Base-by-base conservation (phyloP, 1,284 basidiomycete genomes). In the Chondrostereum purpureum region DNA sequence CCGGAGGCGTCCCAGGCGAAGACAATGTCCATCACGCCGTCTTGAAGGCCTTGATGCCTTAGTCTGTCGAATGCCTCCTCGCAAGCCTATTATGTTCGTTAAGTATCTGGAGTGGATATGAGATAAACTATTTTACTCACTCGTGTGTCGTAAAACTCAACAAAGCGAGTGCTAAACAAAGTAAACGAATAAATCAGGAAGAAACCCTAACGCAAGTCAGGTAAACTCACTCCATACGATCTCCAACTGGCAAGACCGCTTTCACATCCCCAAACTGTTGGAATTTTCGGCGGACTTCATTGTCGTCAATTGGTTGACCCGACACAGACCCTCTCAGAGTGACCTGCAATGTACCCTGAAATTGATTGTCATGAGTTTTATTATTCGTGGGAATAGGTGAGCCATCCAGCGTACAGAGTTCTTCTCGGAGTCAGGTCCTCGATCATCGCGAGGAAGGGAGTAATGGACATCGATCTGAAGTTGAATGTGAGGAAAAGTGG, bases 401-500 rank as follows among this genome's bases (percentile, higher is more conserved):
- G n/a, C n/a, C n/a, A n/a, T n/a, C n/a, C n/a, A 24, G 56, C 71
- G 52, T 55, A 87, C 89, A 66, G 92, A 92, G 60, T 93, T 94
- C 63, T 88, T 93, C 42, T 94, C 91, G 37, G 83, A 77, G 45
- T 92, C 88, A 44, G 78, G 82, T 21, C 83, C 79, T 55, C 86
- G 83, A 50, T 98, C 92, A 55, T 89, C 91, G 50, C 90, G 84
- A 3, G 95, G 95, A 31, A 99, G 69, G 20, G 91, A 94, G 67
- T 93, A 99, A 64, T 99, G 95, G 0, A 99, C 94, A 69, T 99
- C 95, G 62, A 98, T 95, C 88, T 95, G 56, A 23, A 21, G 53
- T 53, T 47, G 21, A 44, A 47, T 47, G 20, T 39, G 45, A 48
- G 44, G 45, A 50, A 38, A 45, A n/a, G 18, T 22, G 11, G 24